Evolutionary conservation across 441 rosid species (phyloP), one percentile per base, ranked within the genome.

Genomic region (Erodium texanum): DNA sequence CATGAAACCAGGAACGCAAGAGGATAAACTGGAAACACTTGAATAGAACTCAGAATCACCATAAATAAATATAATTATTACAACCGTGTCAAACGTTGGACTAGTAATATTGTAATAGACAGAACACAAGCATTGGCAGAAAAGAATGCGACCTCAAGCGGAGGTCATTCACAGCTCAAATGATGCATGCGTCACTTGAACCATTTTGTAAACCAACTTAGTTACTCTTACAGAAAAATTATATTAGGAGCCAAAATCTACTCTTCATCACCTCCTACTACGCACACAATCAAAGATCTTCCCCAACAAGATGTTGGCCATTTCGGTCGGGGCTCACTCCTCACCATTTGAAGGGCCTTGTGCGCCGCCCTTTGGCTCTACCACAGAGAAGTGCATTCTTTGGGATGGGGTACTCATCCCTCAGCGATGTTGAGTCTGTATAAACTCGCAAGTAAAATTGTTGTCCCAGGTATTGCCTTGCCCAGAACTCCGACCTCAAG

Each of bases 381-480:
- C 99, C 99, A 15, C 99, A 93, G 22, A 92, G 86, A 68, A 79
- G 85, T 11, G 96, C 87, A 67, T 91, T 93, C 86, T 87, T 89
- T 1, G 99, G 99, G 66, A 91, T 86, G 12, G 96, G 97, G 77
- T 61, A 91, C 41, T 93, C 99, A 62, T 93, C 99, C 76, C 99
- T 80, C 22, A 88, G 79, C 0, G 99, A 94, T 19, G 86, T 79
- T 3, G 96, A 85, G 18, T 16, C 59, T 18, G 59, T 52, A 66
- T 82, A 72, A 18, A 86, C 87, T 14, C 87, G 74, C 23, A 83
- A 20, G 56, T 86, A 83, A 11, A 84, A 73, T 71, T 86, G 85
- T 79, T 87, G 74, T 68, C 92, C 91, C 68, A 83, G 71, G 48
- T 79, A 82, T 81, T 79, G 80, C 19, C 80, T 74, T 20, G 69